Conservation (phyloP, 495 filamentous ascomycete species). For the Umbilicaria muhlenbergii region DNA sequence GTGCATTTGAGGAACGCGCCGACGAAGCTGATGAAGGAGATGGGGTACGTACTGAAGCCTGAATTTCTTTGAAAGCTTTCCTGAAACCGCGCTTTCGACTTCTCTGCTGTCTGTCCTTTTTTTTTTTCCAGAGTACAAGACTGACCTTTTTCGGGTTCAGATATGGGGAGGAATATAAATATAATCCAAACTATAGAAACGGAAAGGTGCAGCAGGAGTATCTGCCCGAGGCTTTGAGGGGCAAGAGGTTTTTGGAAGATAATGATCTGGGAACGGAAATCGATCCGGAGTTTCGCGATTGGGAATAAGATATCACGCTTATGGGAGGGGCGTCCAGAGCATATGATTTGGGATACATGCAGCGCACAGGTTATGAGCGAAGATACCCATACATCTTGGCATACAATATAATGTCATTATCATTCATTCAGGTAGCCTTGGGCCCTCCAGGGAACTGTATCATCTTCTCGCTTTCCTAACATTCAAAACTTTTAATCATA, state of each 20-base stretch:
- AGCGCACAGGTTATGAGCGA: not conserved
- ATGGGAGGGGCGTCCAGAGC: not conserved
- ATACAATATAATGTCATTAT: not conserved
- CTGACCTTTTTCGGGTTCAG: too few relatives aligned
- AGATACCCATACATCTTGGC: not conserved
- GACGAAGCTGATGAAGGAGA: conserved; percentile 80
- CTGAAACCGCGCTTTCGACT: too few relatives aligned
- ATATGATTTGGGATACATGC: not conserved
- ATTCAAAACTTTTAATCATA: too few relatives aligned
- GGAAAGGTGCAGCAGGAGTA: conserved; percentile 86
- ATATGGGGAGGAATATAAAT: conserved; percentile 87
- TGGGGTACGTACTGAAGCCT: conserved; percentile 29
- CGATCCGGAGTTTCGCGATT: conserved; percentile 39
- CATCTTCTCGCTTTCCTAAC: too few relatives aligned
- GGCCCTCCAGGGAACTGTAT: too few relatives aligned
- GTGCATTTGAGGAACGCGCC: conserved; percentile 84
- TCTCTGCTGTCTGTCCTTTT: too few relatives aligned
- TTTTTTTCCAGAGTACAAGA: too few relatives aligned
- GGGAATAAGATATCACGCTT: not conserved
- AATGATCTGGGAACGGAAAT: conserved; percentile 61
- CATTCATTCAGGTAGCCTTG: too few relatives aligned
- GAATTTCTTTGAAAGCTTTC: too few relatives aligned
- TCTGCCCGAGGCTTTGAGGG: conserved; percentile 56
- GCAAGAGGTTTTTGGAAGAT: conserved; percentile 64
- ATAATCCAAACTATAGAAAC: conserved; percentile 76